These are phyloP conservation scores for Bimuria novae-zelandiae DNA, from an alignment of 2,329 filamentous ascomycete genomes.

Conservation along the genomic window DNA sequence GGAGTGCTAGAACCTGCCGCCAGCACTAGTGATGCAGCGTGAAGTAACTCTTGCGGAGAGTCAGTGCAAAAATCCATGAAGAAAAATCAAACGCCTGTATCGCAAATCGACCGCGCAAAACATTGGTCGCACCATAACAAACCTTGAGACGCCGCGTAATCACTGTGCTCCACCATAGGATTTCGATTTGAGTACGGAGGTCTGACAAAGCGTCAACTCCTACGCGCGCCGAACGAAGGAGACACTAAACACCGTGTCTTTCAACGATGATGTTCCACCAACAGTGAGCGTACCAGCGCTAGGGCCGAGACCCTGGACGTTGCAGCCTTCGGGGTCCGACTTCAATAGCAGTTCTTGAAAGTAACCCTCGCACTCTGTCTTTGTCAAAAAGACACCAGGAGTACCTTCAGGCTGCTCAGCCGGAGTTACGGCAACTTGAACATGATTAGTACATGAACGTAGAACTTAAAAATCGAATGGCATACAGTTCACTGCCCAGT, in stretches of 20 bases:
- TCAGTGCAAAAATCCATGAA: too few relatives aligned
- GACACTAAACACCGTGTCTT: conserved; percentile 27
- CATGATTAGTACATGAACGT: neutral
- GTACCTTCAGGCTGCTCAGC: conserved; percentile 18
- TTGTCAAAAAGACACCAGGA: conserved; percentile 27
- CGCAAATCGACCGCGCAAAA: too few relatives aligned
- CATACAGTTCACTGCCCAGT: conserved; percentile 29
- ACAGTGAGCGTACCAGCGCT: conserved; percentile 29
- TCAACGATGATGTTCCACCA: conserved; percentile 26
- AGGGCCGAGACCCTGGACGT: conserved; percentile 18
- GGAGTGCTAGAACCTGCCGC: too few relatives aligned
- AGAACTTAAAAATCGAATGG: neutral
- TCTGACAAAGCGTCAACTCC: neutral
- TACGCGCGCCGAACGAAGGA: conserved; percentile 4
- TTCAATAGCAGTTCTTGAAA: conserved; percentile 29
- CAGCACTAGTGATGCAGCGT: too few relatives aligned
- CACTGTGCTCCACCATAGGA: too few relatives aligned
- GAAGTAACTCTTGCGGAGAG: too few relatives aligned
- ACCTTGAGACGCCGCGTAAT: too few relatives aligned
- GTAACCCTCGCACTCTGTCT: conserved; percentile 36
- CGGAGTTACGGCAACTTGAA: conserved; percentile 31
- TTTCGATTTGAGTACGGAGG: neutral
- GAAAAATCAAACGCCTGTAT: too few relatives aligned
- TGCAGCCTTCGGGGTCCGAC: conserved; percentile 25
- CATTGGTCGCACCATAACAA: too few relatives aligned